Base-by-base conservation (phyloP, 2,329 filamentous ascomycete species). In the Monosporascus cannonballus region DNA sequence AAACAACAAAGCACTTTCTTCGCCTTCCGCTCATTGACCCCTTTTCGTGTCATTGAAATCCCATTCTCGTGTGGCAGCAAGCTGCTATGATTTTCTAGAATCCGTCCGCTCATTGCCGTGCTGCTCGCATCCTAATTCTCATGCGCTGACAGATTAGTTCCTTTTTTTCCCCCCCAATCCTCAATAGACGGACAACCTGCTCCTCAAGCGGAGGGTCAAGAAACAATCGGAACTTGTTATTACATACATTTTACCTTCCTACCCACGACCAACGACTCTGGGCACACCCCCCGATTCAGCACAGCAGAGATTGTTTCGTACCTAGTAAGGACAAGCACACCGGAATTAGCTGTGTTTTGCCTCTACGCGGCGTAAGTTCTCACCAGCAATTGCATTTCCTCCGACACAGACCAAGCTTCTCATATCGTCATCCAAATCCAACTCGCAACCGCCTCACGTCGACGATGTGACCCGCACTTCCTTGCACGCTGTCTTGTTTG, bases 1-100 rank as follows among this genome's bases (percentile, higher is more conserved):
- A 61, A 60, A 61, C 51, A 58, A 61, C 64, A 65, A 64, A 64
- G 60, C 63, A 59, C 51, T 52, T 56, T 56, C 58, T 56, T 57
- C 54, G 49, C 51, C 55, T 54, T 56, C 56, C 42, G 55, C 54
- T 58, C 51, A 53, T 60, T 55, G 56, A 52, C 57, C 54, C 56
- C 55, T 59, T 61, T 64, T 63, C 63, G 58, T 62, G 37, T 58
- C 52, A 60, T 60, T 62, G 56, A 53, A 57, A 34, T 54, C 53
- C 57, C 57, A 49, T 56, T 58, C 56, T 55, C 63, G 60, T 54
- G 60, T 65, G 51, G 60, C 57, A 63, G 62, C 63, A 60, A 63
- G 61, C 60, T 65, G 57, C 61, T 60, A 54, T 48, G 54, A 60
- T 61, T 53, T 61, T 59, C 42, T 54, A 44, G 50, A 58, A 51